A percentile compares a stretch with the other conserved stretches of the same genome.
phyloP scores from a whole-genome alignment of 257 asterid species.

The Ilex aquifolium region DNA sequence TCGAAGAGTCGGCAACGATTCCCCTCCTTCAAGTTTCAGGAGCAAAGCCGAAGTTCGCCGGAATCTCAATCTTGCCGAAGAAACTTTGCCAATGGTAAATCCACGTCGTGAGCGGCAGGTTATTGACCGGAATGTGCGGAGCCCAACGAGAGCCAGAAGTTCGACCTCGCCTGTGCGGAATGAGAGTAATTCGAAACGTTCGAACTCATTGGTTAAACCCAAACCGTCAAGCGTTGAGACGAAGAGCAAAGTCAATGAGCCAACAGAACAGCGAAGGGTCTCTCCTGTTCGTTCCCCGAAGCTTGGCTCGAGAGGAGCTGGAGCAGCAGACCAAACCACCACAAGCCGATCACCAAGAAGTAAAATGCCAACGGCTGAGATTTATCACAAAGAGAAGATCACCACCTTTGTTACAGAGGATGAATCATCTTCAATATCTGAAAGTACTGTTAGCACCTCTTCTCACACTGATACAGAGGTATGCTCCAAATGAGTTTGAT shows the following conservation, averaged over 20 bases:
- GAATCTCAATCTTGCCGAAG: slow-evolving; percentile 32
- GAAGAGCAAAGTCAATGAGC: slow-evolving; percentile 35
- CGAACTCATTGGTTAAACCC: slow-evolving; percentile 51
- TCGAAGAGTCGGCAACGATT: slow-evolving; percentile 33
- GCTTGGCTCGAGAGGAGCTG: slow-evolving; percentile 40
- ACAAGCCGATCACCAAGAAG: slow-evolving; percentile 41
- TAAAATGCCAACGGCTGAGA: slow-evolving; percentile 33
- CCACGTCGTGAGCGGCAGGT: slow-evolving; percentile 37
- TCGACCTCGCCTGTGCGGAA: slow-evolving; percentile 36
- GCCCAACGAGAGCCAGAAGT: slow-evolving; percentile 43
- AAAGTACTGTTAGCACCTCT: slow-evolving; percentile 61
- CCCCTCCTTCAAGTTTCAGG: slow-evolving; percentile 23
- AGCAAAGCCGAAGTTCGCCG: slow-evolving; percentile 29
- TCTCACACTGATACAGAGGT: slow-evolving; percentile 76
- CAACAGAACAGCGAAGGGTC: slow-evolving; percentile 40
- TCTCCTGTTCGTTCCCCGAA: slow-evolving; percentile 68
- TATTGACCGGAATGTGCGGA: slow-evolving; percentile 36
- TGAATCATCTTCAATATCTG: slow-evolving; percentile 73
- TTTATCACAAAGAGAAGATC: slow-evolving; percentile 46
- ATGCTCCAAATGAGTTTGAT: slow-evolving; percentile 4
- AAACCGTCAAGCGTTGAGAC: slow-evolving; percentile 57
- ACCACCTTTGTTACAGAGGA: slow-evolving; percentile 46
- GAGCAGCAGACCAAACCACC: slow-evolving; percentile 28
- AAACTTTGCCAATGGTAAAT: slow-evolving; percentile 42
- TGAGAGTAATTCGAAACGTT: slow-evolving; percentile 42